phyloP scores from a whole-genome alignment of 2,329 filamentous ascomycete genomes.

The Daldinia sp. region DNA sequence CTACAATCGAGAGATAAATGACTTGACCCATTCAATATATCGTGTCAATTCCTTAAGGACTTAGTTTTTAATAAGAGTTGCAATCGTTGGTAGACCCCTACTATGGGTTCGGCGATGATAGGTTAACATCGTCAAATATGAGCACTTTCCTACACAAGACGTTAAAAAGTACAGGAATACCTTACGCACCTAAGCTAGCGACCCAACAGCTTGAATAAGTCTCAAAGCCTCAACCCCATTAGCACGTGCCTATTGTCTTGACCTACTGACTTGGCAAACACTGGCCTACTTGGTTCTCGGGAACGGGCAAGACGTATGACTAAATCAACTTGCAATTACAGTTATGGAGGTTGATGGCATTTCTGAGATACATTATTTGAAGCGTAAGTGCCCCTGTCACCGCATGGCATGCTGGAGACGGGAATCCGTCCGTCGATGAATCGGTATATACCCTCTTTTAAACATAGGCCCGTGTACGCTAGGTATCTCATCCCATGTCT shows the following conservation, averaged over 20 bases:
- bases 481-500: not conserved
- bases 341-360: not conserved
- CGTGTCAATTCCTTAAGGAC: not conserved
- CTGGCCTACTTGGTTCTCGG: slow-evolving; percentile 9
- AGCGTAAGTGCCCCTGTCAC: not conserved
- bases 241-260: not conserved
- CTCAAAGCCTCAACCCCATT: slow-evolving; percentile 14
- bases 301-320: not conserved
- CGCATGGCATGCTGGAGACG: not conserved
- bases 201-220: slow-evolving; percentile 8
- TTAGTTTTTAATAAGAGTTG: not conserved
- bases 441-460: not conserved
- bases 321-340: not conserved
- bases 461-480: not conserved
- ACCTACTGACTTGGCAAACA: slow-evolving; percentile 22
- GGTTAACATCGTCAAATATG: not conserved
- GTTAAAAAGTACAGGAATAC: not conserved
- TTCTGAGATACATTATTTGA: too few relatives aligned
- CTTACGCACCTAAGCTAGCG: not conserved
- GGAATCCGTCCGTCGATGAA: not conserved
- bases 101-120: not conserved
- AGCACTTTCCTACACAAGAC: not conserved
- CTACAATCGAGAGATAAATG: not conserved
- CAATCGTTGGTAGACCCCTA: not conserved
- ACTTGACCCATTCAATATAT: too few relatives aligned